Percentiles rank a stretch among this genome's conserved stretches.
Evolutionary conservation across 2,329 filamentous ascomycete genomes (phyloP).

Genomic region (Lachnellula subtilissima): DNA sequence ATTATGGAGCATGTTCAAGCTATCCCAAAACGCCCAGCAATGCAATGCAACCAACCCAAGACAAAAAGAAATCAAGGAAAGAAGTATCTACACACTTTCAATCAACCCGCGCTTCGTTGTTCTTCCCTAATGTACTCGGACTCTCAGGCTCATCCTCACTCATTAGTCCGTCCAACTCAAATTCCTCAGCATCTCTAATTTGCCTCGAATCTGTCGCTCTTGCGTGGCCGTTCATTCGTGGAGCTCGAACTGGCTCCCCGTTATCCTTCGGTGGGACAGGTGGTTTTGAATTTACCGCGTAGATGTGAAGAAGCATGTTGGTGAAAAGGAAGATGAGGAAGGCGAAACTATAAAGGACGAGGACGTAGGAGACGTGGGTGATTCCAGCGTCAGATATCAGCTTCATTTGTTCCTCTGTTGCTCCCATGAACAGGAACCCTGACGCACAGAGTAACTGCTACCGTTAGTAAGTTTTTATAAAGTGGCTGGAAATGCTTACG

Average conservation of each 20-base stretch:
- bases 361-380: constrained; percentile 85
- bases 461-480: constrained; percentile 23
- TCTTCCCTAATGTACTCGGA: constrained; percentile 45
- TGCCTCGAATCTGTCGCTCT: constrained; percentile 47
- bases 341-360: constrained; percentile 85
- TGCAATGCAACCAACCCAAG: not conserved
- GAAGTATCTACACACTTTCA: not conserved
- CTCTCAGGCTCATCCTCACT: constrained; percentile 71
- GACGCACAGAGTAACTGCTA: constrained; percentile 78
- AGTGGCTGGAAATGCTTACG: constrained; percentile 44
- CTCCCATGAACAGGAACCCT: constrained; percentile 95
- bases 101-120: constrained; percentile 32
- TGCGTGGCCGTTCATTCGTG: constrained; percentile 32
- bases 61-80: not conserved
- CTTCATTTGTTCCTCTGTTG: constrained; percentile 92
- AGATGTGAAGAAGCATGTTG: constrained; percentile 80
- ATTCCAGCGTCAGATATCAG: constrained; percentile 69
- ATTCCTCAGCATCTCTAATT: constrained; percentile 80
- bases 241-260: constrained; percentile 16
- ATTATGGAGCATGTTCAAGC: not conserved
- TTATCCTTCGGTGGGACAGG: constrained; percentile 30
- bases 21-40: not conserved
- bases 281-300: constrained; percentile 56
- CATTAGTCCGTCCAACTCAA: constrained; percentile 85
- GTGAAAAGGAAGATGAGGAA: constrained; percentile 89